These are phyloP conservation scores for Glomus cerebriforme DNA, from an alignment of 192 early-diverging fungal species.

Conservation along the genomic window DNA sequence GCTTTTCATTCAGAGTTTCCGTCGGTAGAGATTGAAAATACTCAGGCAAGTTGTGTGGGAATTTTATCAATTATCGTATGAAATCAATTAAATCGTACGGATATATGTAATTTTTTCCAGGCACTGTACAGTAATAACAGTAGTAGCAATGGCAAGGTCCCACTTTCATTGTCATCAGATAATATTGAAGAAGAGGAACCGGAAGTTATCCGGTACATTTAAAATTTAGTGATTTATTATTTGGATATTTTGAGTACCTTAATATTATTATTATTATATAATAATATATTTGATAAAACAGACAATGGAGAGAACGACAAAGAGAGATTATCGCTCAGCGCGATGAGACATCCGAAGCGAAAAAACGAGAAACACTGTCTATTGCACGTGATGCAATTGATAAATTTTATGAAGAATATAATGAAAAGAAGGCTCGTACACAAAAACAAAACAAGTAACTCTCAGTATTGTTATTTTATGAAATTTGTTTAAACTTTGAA, in stretches of 20 bases:
- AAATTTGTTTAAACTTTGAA: background rate
- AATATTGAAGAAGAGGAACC: background rate
- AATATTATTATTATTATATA: too few relatives aligned
- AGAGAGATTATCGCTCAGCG: constrained; percentile 56
- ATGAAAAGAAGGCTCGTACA: constrained; percentile 67
- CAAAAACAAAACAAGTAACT: constrained; percentile 67
- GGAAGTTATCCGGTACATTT: constrained; percentile 9
- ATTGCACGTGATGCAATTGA: constrained; percentile 70
- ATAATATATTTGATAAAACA: constrained; percentile 27
- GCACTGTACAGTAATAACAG: background rate
- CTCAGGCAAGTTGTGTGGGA: background rate
- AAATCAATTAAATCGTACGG: too few relatives aligned
- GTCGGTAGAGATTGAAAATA: constrained; percentile 5
- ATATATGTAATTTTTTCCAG: background rate
- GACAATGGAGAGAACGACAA: constrained; percentile 70
- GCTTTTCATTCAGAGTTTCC: constrained; percentile 29
- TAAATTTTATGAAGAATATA: constrained; percentile 81
- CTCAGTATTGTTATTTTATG: background rate
- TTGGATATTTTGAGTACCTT: background rate
- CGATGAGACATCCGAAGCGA: constrained; percentile 54
- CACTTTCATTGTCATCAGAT: background rate
- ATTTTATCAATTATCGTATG: background rate
- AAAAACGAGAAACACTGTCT: constrained; percentile 59
- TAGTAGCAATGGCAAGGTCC: background rate
- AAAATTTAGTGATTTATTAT: background rate